These are phyloP conservation scores for Aspergillus caelatus DNA, from an alignment of 2,329 filamentous ascomycete species.

Conservation along the genomic window DNA sequence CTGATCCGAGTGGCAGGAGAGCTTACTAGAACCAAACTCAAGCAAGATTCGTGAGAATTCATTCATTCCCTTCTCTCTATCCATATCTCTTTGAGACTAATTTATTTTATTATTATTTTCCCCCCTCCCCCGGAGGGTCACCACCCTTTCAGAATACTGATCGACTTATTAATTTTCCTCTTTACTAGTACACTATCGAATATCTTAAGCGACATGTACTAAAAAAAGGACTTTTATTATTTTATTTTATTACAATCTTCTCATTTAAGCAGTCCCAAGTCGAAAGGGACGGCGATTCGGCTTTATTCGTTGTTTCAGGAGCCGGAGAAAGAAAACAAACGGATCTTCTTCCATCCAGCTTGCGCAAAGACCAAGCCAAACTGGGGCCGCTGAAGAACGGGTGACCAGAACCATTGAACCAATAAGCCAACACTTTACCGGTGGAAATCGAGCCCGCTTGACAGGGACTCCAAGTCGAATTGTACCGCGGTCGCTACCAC, in stretches of 20 bases:
- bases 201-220: not conserved
- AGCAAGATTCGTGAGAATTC: not conserved
- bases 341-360: constrained; percentile 7
- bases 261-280: constrained; percentile 3
- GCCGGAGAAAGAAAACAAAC: constrained; percentile 4
- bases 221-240: not conserved
- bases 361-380: constrained; percentile 15
- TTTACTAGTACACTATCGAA: constrained; percentile 7
- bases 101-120: not conserved
- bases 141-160: not conserved
- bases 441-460: constrained; percentile 11
- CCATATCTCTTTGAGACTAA: not conserved
- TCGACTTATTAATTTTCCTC: constrained; percentile 10
- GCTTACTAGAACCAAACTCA: not conserved
- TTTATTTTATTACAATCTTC: not conserved
- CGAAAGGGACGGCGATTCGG: constrained; percentile 6
- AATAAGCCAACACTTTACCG: constrained; percentile 11
- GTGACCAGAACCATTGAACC: constrained; percentile 7
- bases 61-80: not conserved
- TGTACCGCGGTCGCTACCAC: constrained; percentile 16
- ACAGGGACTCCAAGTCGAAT: constrained; percentile 16
- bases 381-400: constrained; percentile 19
- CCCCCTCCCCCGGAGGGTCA: not conserved
- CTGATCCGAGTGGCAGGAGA: not conserved
- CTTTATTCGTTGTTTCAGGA: constrained; percentile 12